Evolutionary conservation across 805 yeast species (phyloP).

Genomic region (Lachancea sp.): DNA sequence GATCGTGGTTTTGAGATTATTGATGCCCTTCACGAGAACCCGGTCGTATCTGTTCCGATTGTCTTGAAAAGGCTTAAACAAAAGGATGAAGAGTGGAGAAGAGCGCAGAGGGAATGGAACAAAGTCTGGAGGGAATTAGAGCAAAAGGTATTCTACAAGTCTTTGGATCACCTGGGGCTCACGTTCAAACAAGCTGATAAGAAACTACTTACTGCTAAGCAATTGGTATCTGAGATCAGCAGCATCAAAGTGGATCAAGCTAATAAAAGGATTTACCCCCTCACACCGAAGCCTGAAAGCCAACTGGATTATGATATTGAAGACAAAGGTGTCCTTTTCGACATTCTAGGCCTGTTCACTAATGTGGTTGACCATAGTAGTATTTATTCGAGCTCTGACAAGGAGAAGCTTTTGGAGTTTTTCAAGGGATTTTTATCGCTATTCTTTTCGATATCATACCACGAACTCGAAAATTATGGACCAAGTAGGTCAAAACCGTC

Average conservation of each 20-base stretch:
- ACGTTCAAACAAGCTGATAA: slow-evolving; percentile 97
- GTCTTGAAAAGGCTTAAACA: slow-evolving; percentile 89
- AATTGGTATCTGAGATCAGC: slow-evolving; percentile 82
- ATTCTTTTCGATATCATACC: slow-evolving; percentile 59
- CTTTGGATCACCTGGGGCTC: slow-evolving; percentile 89
- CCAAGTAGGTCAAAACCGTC: slow-evolving; percentile 13
- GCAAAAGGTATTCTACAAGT: slow-evolving; percentile 87
- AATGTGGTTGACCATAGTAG: slow-evolving; percentile 63
- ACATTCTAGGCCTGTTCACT: slow-evolving; percentile 61
- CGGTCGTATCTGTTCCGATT: slow-evolving; percentile 91
- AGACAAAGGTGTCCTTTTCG: slow-evolving; percentile 66
- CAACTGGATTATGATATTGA: slow-evolving; percentile 56
- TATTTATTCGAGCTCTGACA: slow-evolving; percentile 72
- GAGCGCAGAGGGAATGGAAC: slow-evolving; percentile 98
- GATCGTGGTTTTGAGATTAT: slow-evolving; percentile 95
- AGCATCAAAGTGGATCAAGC: slow-evolving; percentile 87
- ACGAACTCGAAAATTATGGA: slow-evolving; percentile 39
- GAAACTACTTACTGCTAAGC: slow-evolving; percentile 82
- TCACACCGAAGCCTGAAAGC: slow-evolving; percentile 80
- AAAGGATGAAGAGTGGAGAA: slow-evolving; percentile 98
- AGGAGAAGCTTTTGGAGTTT: slow-evolving; percentile 67
- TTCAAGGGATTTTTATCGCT: slow-evolving; percentile 62
- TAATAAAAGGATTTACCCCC: slow-evolving; percentile 79
- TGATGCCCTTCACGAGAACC: slow-evolving; percentile 91
- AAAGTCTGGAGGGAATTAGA: slow-evolving; percentile 98